Evolutionary conservation across 208 protist genomes (phyloP), one percentile per base, ranked within the genome.

Genomic region (Strigomonas galati): DNA sequence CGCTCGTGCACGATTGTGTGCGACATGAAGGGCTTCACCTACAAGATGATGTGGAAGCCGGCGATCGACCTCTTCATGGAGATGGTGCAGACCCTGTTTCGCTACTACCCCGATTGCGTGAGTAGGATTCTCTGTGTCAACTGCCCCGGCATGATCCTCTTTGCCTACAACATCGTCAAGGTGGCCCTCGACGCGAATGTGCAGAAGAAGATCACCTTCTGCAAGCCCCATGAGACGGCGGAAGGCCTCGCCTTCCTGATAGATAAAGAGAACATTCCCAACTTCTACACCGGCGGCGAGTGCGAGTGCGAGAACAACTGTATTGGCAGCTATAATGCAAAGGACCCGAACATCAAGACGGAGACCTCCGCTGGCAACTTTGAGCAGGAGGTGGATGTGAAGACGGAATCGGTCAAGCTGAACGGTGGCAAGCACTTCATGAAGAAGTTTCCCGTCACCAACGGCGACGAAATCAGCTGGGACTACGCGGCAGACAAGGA

Each of bases 81-180:
- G 2, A 35, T 27, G 3, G 52, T 89, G 46, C 60, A 61, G 28
- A 65, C 15, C 5, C 57, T 84, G 26, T 79, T 84, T 28, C 43
- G 63, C 19, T 76, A 85, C 67, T 87, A 85, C 69, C 78, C 84
- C 19, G 80, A 91, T 46, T 63, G 62, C 23, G 67, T 86, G 1
- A 73, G 85, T 56, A 78, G 76, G 54, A 68, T 91, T 28, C 62
- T 84, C 15, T 69, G 80, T 19, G 74, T 84, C 40, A 91, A 91
- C 67, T 82, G 72, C 53, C 73, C 78, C 14, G 9, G 67, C 7
- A 70, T 72, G 15, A 62, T 83, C 40, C 66, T 65, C 51, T 69
- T 81, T 32, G 67, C 67, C 51, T 91, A 74, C 63, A 77, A 74
- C 37, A 52, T 91, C 15, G 46, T 91, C 12, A 79, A 79, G 43